Evolutionary conservation across 768 basidiomycete genomes (phyloP), one percentile per base, ranked within the genome.

Genomic region (Kwoniella sp.): DNA sequence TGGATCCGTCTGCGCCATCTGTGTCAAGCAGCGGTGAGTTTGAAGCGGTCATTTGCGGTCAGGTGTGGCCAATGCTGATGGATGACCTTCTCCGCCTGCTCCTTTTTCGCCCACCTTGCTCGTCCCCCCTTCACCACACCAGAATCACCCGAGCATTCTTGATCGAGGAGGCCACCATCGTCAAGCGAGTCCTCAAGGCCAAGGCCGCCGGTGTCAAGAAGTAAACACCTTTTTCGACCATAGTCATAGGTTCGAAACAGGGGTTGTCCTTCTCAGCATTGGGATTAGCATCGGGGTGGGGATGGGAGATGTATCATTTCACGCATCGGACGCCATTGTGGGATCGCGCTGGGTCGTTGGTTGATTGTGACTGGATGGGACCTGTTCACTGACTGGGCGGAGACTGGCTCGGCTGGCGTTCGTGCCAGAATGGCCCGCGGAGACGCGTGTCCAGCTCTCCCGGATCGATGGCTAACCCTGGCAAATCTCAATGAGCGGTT

Each of bases 121-220:
- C 44, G 27, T 48, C n/a, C n/a, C n/a, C n/a, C n/a, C 26, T 10
- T 8, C 39, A 17, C 47, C 25, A 27, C 22, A 46, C 36, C 59
- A 96, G 95, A 59, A 92, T 99, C 67, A 86, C 98, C 66, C 88
- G 95, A 55, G 91, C 95, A 59, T 99, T 99, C 85, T 79, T 99
- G 56, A 88, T 99, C 33, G 95, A 98, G 81, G 95, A 99, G 80
- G 95, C 95, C 38, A 98, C 98, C 81, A 98, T 99, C 69, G 95
- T 99, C 74, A 99, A 99, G 85, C 86, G 83, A 79, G 93, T 98
- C 66, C 91, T 96, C 82, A 95, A 95, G 81, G 85, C 86, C 73
- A 89, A 88, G 77, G 62, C 70, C 56, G 66, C 58, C 42, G 57
- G 60, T 44, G 42, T 52, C 45, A 73, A 73, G 70, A 71, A 70